Base-by-base conservation (phyloP, 2,329 filamentous ascomycete species). In the Fusarium napiforme region DNA sequence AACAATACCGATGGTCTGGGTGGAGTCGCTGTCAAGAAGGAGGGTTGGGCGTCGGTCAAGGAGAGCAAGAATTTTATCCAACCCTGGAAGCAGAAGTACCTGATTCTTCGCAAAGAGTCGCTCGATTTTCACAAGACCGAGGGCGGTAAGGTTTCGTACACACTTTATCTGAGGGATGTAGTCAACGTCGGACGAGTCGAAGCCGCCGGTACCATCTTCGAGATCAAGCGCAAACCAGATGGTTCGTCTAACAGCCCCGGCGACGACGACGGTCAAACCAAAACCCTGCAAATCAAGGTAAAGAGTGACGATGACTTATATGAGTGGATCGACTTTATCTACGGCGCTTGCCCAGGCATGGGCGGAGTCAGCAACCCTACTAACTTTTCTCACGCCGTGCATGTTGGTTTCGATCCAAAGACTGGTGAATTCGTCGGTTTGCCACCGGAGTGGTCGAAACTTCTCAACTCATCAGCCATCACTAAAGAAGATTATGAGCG, bases 401-500 rank as follows among this genome's bases (percentile, higher is more conserved):
- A 99, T 81, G 96, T 99, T 75, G 96, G 96, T 68, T 99, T 98
- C 80, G 96, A 99, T 81, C 95, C 96, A 32, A 92, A 95, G 78
- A 97, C 94, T 5, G 96, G 96, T 73, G 95, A 96, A 76, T 99
- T 99, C 79, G 94, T 97, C 53, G 96, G 96, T 43, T 84, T 99
- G 75, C 96, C 96, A 4, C 92, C 94, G 9, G 96, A 99, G 85
- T 99, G 96, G 96, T 96, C 97, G 80, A 97, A 97, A 83, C 88
- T 99, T 58, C 88, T 99, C 75, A 98, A 96, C 79, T 95, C 95
- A 14, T 98, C 96, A 6, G 96, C 96, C 66, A 96, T 99, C 79
- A 98, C 96, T 67, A 97, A 98, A 83, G 96, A 99, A 79, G 96
- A 99, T 81, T 98, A 98, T 83, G 94, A 97, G 84, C 95, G 96